These are phyloP conservation scores for Chromosphaera perkinsii DNA, from an alignment of 208 protist species.

Conservation along the genomic window DNA sequence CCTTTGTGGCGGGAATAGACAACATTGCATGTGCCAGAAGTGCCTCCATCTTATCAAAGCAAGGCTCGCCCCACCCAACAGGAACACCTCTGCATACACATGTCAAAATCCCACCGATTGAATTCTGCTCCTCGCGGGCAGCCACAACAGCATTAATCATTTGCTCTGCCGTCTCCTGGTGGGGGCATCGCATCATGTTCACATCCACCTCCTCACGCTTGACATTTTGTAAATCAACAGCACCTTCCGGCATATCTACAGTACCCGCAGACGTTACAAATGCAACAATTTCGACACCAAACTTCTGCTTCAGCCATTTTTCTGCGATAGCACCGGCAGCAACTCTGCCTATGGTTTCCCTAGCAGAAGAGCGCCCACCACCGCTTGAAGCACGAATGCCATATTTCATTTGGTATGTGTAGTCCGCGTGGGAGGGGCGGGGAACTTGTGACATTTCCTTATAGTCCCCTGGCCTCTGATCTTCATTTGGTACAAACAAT, in stretches of 20 bases:
- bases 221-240: conserved; percentile 30
- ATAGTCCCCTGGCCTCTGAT: conserved; percentile 71
- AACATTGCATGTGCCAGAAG: conserved; percentile 70
- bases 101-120: conserved; percentile 56
- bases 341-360: conserved; percentile 74
- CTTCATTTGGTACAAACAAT: conserved; percentile 64
- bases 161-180: conserved; percentile 35
- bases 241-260: not conserved
- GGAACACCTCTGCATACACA: conserved; percentile 57
- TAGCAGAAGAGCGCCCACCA: conserved; percentile 64
- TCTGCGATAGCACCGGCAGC: conserved; percentile 64
- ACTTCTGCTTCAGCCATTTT: conserved; percentile 56
- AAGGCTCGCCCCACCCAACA: conserved; percentile 60
- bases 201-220: conserved; percentile 55
- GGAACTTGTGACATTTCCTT: conserved; percentile 52
- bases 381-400: conserved; percentile 55
- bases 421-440: conserved; percentile 74
- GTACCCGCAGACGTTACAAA: conserved; percentile 46
- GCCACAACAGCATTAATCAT: conserved; percentile 40
- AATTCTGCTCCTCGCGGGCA: conserved; percentile 46
- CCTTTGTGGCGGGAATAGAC: conserved; percentile 69
- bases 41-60: conserved; percentile 71
- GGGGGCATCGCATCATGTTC: conserved; percentile 48
- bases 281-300: conserved; percentile 55
- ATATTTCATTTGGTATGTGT: conserved; percentile 61